Evolutionary conservation across 2,329 filamentous ascomycete genomes (phyloP).

Genomic region (Aureobasidium sp.): DNA sequence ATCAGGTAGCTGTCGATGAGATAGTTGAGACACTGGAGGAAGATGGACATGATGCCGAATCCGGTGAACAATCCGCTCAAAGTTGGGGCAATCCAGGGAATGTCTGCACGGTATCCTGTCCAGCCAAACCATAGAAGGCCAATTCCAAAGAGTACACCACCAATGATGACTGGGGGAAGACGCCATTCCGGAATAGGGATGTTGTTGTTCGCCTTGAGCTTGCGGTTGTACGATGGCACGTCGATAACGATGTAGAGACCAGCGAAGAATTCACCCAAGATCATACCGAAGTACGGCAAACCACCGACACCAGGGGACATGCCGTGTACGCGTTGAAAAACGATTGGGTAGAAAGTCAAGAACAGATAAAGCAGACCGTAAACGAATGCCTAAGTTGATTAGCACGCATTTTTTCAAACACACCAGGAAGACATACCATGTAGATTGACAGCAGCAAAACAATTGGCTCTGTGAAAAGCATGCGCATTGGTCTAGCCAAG

Average conservation of each 20-base stretch:
- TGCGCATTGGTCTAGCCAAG: slow-evolving; percentile 36
- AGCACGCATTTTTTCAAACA: slow-evolving; percentile 16
- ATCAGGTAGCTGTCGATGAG: slow-evolving; percentile 55
- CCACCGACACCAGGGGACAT: slow-evolving; percentile 65
- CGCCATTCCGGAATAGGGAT: slow-evolving; percentile 53
- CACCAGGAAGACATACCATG: slow-evolving; percentile 23
- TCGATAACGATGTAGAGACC: slow-evolving; percentile 23
- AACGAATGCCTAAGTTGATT: slow-evolving; percentile 22
- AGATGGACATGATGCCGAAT: slow-evolving; percentile 50
- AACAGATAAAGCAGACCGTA: slow-evolving; percentile 69
- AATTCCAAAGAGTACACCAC: slow-evolving; percentile 34
- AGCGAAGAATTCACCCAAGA: slow-evolving; percentile 23
- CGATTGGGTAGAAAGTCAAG: slow-evolving; percentile 74
- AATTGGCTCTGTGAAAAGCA: slow-evolving; percentile 45
- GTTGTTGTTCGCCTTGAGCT: slow-evolving; percentile 39
- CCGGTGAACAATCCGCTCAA: slow-evolving; percentile 47
- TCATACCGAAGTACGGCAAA: slow-evolving; percentile 75
- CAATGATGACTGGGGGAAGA: slow-evolving; percentile 46
- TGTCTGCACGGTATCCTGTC: slow-evolving; percentile 27
- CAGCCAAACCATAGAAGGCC: slow-evolving; percentile 25
- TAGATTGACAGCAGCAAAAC: slow-evolving; percentile 42
- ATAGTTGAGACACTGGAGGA: slow-evolving; percentile 52
- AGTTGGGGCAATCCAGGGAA: slow-evolving; percentile 33
- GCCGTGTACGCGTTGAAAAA: slow-evolving; percentile 65
- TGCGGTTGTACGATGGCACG: slow-evolving; percentile 26